Conservation (phyloP, 129 eudicot species). For the Silybum marianum region DNA sequence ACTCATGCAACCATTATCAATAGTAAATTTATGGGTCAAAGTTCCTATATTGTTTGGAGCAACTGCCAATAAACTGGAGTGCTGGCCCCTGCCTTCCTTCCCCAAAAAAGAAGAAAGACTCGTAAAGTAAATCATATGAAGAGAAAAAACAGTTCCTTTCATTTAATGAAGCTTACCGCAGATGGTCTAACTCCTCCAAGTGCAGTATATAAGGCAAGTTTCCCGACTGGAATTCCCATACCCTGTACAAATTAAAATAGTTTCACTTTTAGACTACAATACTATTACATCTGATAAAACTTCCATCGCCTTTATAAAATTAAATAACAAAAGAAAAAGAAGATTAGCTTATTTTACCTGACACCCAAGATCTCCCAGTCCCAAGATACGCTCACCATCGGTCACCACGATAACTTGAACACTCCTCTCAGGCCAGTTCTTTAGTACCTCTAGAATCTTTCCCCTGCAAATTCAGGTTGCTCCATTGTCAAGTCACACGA, state of each 20-base stretch:
- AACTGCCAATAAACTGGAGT: background rate
- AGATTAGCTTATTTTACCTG: conserved; percentile 48
- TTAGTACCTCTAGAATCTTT: conserved; percentile 82
- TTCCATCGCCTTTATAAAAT: background rate
- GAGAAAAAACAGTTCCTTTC: background rate
- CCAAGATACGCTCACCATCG: conserved; percentile 94
- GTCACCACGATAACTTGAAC: conserved; percentile 95
- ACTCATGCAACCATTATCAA: no score
- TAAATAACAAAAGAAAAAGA: background rate
- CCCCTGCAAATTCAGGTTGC: conserved; percentile 59
- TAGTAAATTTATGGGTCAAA: background rate
- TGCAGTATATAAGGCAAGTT: conserved; percentile 79
- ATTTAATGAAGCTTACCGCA: conserved; percentile 54
- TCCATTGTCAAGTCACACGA: conserved; percentile 5
- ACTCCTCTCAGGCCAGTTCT: conserved; percentile 84
- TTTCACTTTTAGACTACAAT: background rate
- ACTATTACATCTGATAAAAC: background rate
- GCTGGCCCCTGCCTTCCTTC: background rate
- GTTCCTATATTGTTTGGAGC: conserved; percentile 1
- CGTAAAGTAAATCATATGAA: background rate
- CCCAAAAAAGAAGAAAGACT: background rate
- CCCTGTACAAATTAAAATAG: conserved; percentile 50
- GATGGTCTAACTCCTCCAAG: conserved; percentile 97
- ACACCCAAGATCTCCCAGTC: conserved; percentile 96
- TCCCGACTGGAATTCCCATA: conserved; percentile 97